A percentile compares a stretch with the other conserved stretches of the same genome.
Evolutionary conservation across 345 rosid species (phyloP).

Genomic region (Populus simonii): DNA sequence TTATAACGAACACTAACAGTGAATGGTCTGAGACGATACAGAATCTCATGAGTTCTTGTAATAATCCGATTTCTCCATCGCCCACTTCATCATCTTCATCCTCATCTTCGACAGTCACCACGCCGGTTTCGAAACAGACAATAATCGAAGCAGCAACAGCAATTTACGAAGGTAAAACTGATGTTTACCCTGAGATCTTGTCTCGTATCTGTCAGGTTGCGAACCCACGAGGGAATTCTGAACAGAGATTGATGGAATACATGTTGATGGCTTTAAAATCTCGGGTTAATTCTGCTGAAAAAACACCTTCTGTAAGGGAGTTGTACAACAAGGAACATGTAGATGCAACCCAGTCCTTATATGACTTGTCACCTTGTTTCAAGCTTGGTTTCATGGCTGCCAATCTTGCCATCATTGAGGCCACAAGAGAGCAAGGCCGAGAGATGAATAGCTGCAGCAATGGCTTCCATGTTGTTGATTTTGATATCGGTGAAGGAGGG

Average conservation of each 20-base stretch:
- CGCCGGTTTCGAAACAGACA: conserved; percentile 59
- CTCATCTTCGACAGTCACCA: conserved; percentile 63
- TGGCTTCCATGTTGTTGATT: conserved; percentile 71
- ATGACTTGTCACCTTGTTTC: conserved; percentile 76
- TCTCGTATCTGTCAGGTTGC: conserved; percentile 47
- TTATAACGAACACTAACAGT: conserved; percentile 60
- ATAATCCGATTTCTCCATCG: conserved; percentile 41
- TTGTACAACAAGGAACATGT: conserved; percentile 58
- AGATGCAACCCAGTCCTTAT: conserved; percentile 54
- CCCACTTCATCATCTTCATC: conserved; percentile 76
- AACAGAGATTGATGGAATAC: conserved; percentile 65
- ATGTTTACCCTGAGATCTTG: conserved; percentile 60
- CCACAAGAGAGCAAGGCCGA: conserved; percentile 40
- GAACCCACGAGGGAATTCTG: conserved; percentile 58
- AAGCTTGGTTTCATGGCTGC: conserved; percentile 84
- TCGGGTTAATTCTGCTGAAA: conserved; percentile 47
- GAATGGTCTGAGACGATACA: conserved; percentile 83
- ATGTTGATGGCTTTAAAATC: conserved; percentile 60
- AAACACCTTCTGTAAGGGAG: conserved; percentile 52
- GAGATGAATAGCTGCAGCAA: conserved; percentile 1
- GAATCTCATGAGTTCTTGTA: conserved; percentile 41
- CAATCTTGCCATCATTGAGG: conserved; percentile 74
- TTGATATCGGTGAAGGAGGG: conserved; percentile 73
- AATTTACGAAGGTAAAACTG: conserved; percentile 64
- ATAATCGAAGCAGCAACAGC: conserved; percentile 72